phyloP scores from a whole-genome alignment of 192 early-diverging fungal species.

The Endogone sp. region DNA sequence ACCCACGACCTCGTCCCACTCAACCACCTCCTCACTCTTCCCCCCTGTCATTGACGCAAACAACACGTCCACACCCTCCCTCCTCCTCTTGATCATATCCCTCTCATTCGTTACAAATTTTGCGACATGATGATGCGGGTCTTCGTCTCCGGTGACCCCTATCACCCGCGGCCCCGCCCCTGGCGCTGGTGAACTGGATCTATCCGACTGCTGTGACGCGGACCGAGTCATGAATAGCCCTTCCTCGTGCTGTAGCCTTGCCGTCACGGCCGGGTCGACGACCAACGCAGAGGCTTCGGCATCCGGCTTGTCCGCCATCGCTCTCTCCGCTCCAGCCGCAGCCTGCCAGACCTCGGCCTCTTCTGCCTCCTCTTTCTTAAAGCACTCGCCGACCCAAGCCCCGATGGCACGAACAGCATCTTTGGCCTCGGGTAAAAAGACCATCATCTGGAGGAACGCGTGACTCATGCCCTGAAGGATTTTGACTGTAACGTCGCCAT shows the following conservation, averaged over 20 bases:
- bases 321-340: not conserved
- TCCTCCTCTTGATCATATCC: constrained; percentile 30
- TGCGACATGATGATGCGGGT: constrained; percentile 16
- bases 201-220: not conserved
- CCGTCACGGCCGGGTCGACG: not conserved
- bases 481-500: constrained; percentile 57
- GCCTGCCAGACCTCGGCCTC: constrained; percentile 1
- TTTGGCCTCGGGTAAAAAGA: constrained; percentile 68
- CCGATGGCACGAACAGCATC: constrained; percentile 39
- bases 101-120: constrained; percentile 26
- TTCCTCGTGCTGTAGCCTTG: not conserved
- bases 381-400: constrained; percentile 28
- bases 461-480: constrained; percentile 71
- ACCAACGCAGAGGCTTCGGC: not conserved
- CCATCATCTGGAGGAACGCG: constrained; percentile 64
- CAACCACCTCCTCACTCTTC: not conserved
- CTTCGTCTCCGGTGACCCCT: too few species aligned
- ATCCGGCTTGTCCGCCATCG: not conserved
- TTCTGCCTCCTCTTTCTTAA: not conserved
- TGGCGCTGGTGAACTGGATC: not conserved
- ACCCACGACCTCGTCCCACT: not conserved
- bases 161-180: not conserved
- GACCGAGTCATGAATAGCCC: not conserved
- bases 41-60: constrained; percentile 11
- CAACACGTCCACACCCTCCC: constrained; percentile 18